Base-by-base conservation (phyloP, 139 green algal genomes). In the Chlorella vulgaris region DNA sequence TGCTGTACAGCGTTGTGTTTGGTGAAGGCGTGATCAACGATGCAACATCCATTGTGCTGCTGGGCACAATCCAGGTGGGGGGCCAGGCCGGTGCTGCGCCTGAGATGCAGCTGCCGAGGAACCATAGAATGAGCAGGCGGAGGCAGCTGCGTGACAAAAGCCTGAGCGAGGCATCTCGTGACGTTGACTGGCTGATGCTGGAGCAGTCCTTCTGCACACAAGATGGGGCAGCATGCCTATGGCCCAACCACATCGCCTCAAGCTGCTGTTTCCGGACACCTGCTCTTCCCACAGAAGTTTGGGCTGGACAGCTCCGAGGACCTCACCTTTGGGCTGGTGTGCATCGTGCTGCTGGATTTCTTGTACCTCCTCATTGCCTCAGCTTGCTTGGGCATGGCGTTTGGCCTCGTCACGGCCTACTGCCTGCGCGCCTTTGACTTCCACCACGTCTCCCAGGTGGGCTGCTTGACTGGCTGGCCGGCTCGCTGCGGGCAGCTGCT, bases 21-120 rank as follows among this genome's bases (percentile, higher is more conserved):
- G 94, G 95, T 0, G 94, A 98, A 82, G 95, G 94, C 1, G 94
- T 98, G 33, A 89, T 98, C 38, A 98, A 98, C 67, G 95, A 98
- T 69, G 95, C 95, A 40, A 95, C 94, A 31, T 89, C 88, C 13
- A 88, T 98, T 13, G 95, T 97, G 36, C 89, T 98, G 61, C 91
- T 98, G 61, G 83, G 89, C 29, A 88, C 93, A 22, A 71, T 81
- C 43, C 21, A 75, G 80, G 71, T 58, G 47, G 13, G 15, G 47
- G n/a, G n/a, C n/a, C n/a, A n/a, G n/a, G n/a, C n/a, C n/a, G n/a
- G n/a, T n/a, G n/a, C n/a, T n/a, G n/a, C n/a, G n/a, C n/a, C n/a
- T n/a, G n/a, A n/a, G n/a, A n/a, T n/a, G n/a, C n/a, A n/a, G n/a
- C n/a, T n/a, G n/a, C n/a, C n/a, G n/a, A n/a, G n/a, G n/a, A n/a